A percentile compares a stretch with the other conserved stretches of the same genome.
phyloP scores from a whole-genome alignment of 495 filamentous ascomycete species.

The Geopyxis carbonaria region DNA sequence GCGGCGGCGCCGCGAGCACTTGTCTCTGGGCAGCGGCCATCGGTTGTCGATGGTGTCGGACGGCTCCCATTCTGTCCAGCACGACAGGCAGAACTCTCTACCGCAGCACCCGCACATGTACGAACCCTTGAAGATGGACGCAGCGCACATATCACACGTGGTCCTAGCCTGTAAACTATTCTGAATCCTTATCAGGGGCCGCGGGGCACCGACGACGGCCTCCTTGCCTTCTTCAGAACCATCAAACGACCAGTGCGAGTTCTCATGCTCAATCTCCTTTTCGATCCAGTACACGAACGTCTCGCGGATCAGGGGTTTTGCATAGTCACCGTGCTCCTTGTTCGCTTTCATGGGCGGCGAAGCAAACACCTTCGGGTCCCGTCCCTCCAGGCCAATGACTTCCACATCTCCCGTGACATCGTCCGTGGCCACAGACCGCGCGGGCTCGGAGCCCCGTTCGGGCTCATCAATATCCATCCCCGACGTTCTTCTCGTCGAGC shows the following conservation, averaged over 20 bases:
- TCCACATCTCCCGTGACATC: background rate
- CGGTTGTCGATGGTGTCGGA: constrained; percentile 4
- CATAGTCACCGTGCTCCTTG: constrained; percentile 9
- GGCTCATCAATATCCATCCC: background rate
- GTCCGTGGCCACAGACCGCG: background rate
- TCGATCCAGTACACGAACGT: constrained; percentile 15
- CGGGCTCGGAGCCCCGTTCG: background rate
- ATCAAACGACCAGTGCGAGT: no score
- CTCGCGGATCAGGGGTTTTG: constrained; percentile 14
- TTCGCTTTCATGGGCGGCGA: background rate
- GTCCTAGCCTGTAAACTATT: constrained; percentile 10
- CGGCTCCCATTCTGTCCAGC: constrained; percentile 21
- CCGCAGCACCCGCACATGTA: constrained; percentile 26
- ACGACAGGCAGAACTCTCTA: constrained; percentile 21
- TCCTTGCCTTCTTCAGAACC: background rate
- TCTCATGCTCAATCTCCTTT: constrained; percentile 15
- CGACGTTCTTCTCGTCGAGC: background rate
- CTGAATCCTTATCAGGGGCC: constrained; percentile 17
- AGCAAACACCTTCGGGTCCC: background rate
- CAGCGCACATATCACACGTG: constrained; percentile 21
- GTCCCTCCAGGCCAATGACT: background rate
- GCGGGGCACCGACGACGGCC: constrained; percentile 1
- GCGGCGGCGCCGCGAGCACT: constrained; percentile 12
- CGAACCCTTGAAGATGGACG: constrained; percentile 21
- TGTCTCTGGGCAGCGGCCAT: constrained; percentile 8